Evolutionary conservation across 805 yeast species (phyloP), one percentile per base, ranked within the genome.

Genomic region (Myxozyma neglecta): DNA sequence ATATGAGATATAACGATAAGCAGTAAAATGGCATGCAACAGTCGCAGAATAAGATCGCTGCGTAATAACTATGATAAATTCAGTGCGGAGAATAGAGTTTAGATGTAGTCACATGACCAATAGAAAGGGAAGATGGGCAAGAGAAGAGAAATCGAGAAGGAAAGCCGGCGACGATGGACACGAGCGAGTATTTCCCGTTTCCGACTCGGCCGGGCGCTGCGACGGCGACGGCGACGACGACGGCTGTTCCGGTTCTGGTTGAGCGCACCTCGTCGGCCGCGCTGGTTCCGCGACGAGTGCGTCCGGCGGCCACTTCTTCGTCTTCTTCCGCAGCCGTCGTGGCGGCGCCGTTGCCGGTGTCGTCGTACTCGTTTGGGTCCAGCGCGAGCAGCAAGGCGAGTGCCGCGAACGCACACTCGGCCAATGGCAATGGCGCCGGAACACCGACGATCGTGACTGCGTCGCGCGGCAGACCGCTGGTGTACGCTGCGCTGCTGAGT

Each of bases 401-500:
- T 49, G 39, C 20, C 4, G 13, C 45, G 16, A 36, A 32, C 59
- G 46, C 60, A 37, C 32, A 36, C 34, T 11, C 40, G n/a, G n/a
- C n/a, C n/a, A n/a, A n/a, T n/a, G n/a, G n/a, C n/a, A n/a, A n/a
- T n/a, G n/a, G n/a, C n/a, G n/a, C n/a, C n/a, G n/a, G n/a, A 11
- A 64, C 63, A 35, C 59, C 68, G 24, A 72, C 88, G 0, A 73
- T 83, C 43, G 77, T 81, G 13, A 75, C 85, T 0, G 75, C 85
- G 1, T 69, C 81, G 14, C 73, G 80, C 11, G 77, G 77, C 57
- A 80, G 82, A 59, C 96, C 97, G 6, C 77, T 81, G 18, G 92
- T 91, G 1, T 91, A 94, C 73, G 97, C 98, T 1, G 98, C 99
- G 0, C 69, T 90, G 70, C 77, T 94, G 18, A 90, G 97, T 4